phyloP scores from a whole-genome alignment of 2,329 filamentous ascomycete species.

The Graphilbum fragrans region DNA sequence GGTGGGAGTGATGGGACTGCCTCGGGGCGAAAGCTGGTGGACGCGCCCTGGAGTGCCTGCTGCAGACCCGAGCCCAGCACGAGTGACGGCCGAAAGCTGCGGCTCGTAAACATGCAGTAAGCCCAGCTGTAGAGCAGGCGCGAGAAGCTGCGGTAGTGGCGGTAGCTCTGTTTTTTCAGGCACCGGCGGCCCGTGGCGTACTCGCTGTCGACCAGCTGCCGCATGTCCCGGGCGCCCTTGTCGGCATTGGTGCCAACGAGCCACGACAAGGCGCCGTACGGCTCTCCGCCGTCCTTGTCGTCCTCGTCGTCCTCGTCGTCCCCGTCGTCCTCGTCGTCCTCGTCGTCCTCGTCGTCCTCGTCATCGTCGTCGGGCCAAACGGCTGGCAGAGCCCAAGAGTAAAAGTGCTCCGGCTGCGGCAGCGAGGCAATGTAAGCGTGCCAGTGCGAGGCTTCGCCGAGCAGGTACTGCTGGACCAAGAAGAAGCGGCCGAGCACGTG shows the following conservation, averaged over 20 bases:
- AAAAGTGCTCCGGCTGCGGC: slow-evolving; percentile 43
- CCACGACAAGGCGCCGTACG: slow-evolving; percentile 15
- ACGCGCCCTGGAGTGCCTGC: neutral
- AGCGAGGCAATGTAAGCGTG: slow-evolving; percentile 53
- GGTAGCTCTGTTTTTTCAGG: slow-evolving; percentile 18
- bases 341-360: neutral
- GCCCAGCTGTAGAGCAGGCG: slow-evolving; percentile 50
- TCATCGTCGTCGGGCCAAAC: slow-evolving; percentile 37
- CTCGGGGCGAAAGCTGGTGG: slow-evolving; percentile 11
- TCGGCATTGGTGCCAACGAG: slow-evolving; percentile 42
- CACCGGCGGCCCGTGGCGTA: slow-evolving; percentile 28
- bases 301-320: neutral
- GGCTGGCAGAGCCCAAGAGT: slow-evolving; percentile 43
- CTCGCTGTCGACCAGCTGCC: slow-evolving; percentile 30
- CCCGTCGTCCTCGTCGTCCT: neutral
- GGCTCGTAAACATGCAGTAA: slow-evolving; percentile 50
- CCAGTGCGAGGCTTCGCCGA: slow-evolving; percentile 50
- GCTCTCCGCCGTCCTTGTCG: neutral
- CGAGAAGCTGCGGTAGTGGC: slow-evolving; percentile 24
- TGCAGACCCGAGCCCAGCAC: slow-evolving; percentile 28
- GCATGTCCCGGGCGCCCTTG: slow-evolving; percentile 36
- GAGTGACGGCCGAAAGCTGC: slow-evolving; percentile 52
- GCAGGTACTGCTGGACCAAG: slow-evolving; percentile 54
- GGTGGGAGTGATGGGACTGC: slow-evolving; percentile 17
- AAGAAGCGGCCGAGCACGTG: slow-evolving; percentile 57